Evolutionary conservation across 2,329 filamentous ascomycete genomes (phyloP), one percentile per base, ranked within the genome.

Genomic region (Ophiostoma perfectum): DNA sequence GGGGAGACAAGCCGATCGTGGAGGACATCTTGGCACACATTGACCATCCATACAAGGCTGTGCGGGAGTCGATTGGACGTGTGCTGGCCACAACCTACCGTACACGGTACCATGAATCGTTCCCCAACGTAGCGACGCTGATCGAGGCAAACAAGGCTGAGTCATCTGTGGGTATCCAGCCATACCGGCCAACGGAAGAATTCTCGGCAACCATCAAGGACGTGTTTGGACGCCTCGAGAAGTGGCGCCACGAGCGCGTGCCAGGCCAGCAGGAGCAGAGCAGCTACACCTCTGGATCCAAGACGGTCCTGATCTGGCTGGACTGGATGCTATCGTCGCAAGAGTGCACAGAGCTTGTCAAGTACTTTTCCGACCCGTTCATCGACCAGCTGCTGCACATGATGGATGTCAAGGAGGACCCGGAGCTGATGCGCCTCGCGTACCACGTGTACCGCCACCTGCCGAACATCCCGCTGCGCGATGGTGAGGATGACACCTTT

Each of bases 381-480:
- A 95, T 96, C 77, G 91, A 95, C 74, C 91, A 97, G 77, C 86
- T 99, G 14, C 81, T 99, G 66, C 93, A 99, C 81, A 99, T 99
- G 95, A 99, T 99, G 94, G 95, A 99, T 75, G 92, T 99, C 77
- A 98, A 98, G 78, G 95, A 99, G 78, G 95, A 99, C 74, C 93
- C 92, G 0, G 96, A 99, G 78, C 84, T 99, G 2, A 96, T 97
- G 82, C 90, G 91, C 9, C 84, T 97, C 8, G 94, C 95, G 0
- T 99, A 98, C 76, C 93, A 97, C 75, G 95, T 99, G 58, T 99
- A 98, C 81, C 90, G 94, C 6, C 94, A 99, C 75, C 82, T 99
- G 16, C 93, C 95, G 14, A 99, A 99, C 77, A 92, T 99, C 68
- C 93, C 95, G 0, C 94, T 97, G 80, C 89, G 91, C 1, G 86